A percentile compares a stretch with the other conserved stretches of the same genome.
These are phyloP conservation scores for Acanthamoeba triangularis DNA, from an alignment of 208 protist species.

Conservation along the genomic window DNA sequence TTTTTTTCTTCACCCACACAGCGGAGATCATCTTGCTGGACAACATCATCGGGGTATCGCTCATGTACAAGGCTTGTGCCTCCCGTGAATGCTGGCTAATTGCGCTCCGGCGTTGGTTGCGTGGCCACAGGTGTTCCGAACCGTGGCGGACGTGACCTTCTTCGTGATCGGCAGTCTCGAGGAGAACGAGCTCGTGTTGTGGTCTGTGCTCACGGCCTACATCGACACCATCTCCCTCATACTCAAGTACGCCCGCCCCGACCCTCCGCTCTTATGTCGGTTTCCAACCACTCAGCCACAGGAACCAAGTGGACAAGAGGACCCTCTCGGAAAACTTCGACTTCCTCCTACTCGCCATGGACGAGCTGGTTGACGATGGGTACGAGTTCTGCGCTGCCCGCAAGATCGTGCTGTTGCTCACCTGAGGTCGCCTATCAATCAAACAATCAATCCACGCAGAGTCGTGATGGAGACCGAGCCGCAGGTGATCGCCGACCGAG, in stretches of 20 bases:
- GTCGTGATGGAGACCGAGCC: slow-evolving; percentile 71
- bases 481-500: slow-evolving; percentile 54
- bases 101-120: no score
- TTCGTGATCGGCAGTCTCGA: slow-evolving; percentile 57
- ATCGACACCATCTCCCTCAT: slow-evolving; percentile 51
- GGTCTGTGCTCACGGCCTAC: slow-evolving; percentile 36
- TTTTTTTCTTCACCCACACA: background rate
- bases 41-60: slow-evolving; percentile 48
- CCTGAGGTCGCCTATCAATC: background rate
- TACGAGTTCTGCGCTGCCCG: no score
- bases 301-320: slow-evolving; percentile 68
- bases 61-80: background rate
- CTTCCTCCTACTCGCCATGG: slow-evolving; percentile 67
- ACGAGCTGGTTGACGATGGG: slow-evolving; percentile 76
- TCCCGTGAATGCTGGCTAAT: background rate
- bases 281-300: background rate
- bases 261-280: background rate
- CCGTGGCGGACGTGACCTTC: slow-evolving; percentile 38
- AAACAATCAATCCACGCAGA: background rate
- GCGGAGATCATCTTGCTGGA: slow-evolving; percentile 75
- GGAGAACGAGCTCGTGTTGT: slow-evolving; percentile 74
- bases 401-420: background rate
- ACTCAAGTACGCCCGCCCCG: background rate
- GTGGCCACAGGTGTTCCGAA: background rate
- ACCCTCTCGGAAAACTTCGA: slow-evolving; percentile 60